A percentile compares a stretch with the other conserved stretches of the same genome.
Evolutionary conservation across 164 flowering plant species (phyloP).

Genomic region (Magnolia changhungtana): DNA sequence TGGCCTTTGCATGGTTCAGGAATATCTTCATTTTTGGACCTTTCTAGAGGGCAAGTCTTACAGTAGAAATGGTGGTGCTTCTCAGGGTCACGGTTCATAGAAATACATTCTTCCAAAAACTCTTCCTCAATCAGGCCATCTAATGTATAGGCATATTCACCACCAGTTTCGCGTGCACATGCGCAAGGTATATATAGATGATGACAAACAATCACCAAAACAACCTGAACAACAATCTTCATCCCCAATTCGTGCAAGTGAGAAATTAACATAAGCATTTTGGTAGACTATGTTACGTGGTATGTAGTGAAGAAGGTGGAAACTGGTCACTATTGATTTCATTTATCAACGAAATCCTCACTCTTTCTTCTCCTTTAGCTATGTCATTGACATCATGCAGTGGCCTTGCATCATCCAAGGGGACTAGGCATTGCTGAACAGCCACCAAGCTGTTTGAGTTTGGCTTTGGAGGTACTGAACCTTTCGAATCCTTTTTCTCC

Average conservation of each 20-base stretch:
- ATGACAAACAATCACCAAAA: constrained; percentile 65
- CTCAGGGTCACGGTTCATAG: constrained; percentile 40
- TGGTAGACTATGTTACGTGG: constrained; percentile 29
- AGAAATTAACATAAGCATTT: constrained; percentile 37
- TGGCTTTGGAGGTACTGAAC: constrained; percentile 2
- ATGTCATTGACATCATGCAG: constrained; percentile 48
- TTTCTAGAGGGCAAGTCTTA: constrained; percentile 70
- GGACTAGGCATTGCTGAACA: constrained; percentile 13
- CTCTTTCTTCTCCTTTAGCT: constrained; percentile 41
- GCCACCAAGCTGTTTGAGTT: constrained; percentile 22
- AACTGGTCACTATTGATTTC: constrained; percentile 25
- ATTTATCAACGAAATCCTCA: constrained; percentile 37
- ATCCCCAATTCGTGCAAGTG: constrained; percentile 59
- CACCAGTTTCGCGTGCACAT: constrained; percentile 87
- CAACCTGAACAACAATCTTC: constrained; percentile 78
- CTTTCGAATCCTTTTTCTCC: background rate
- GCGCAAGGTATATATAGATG: constrained; percentile 75
- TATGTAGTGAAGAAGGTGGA: constrained; percentile 46
- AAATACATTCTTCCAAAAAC: constrained; percentile 48
- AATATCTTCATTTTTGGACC: constrained; percentile 40
- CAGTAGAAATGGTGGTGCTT: constrained; percentile 43
- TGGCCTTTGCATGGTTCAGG: constrained; percentile 84
- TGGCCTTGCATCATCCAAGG: constrained; percentile 19
- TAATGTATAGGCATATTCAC: constrained; percentile 77
- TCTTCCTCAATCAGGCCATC: constrained; percentile 60